A percentile compares a stretch with the other conserved stretches of the same genome.
phyloP scores from a whole-genome alignment of 1,139 yeast genomes.

The Magnusiomyces tetraspermus region DNA sequence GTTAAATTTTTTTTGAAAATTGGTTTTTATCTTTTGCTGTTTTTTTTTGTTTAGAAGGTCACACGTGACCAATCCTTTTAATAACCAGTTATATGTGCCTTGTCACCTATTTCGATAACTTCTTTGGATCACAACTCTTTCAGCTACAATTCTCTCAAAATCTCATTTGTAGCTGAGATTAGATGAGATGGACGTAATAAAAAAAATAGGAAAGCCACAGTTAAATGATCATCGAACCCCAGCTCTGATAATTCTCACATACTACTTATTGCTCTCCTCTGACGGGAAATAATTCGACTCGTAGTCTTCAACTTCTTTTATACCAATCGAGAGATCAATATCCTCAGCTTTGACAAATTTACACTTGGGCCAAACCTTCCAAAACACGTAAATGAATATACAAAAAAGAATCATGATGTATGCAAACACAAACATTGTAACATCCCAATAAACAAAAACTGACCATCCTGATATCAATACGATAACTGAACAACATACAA shows the following conservation, averaged over 20 bases:
- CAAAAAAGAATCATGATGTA: slow-evolving; percentile 62
- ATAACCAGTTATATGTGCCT: too few species aligned
- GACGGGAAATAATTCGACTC: not conserved
- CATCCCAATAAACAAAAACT: slow-evolving; percentile 59
- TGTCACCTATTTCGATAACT: too few species aligned
- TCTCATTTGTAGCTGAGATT: too few species aligned
- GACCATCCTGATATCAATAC: slow-evolving; percentile 56
- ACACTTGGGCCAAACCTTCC: slow-evolving; percentile 49
- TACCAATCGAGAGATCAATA: slow-evolving; percentile 47
- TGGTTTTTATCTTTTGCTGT: too few species aligned
- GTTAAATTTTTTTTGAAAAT: too few species aligned
- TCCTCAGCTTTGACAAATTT: slow-evolving; percentile 42
- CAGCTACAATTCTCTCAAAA: too few species aligned
- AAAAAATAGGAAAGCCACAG: too few species aligned
- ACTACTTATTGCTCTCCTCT: not conserved
- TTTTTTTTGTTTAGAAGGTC: too few species aligned
- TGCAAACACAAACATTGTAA: slow-evolving; percentile 52
- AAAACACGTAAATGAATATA: slow-evolving; percentile 44
- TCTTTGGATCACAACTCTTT: too few species aligned
- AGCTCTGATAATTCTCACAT: not conserved
- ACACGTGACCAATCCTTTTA: too few species aligned
- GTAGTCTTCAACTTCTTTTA: slow-evolving; percentile 45
- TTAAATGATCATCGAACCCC: too few species aligned
- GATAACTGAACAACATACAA: slow-evolving; percentile 48
- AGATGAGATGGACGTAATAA: too few species aligned